Percentiles rank a stretch among this genome's conserved stretches.
These are phyloP conservation scores for Neckera pumila DNA, from an alignment of 225 moss, liverwort and hornwort species.

Conservation along the genomic window DNA sequence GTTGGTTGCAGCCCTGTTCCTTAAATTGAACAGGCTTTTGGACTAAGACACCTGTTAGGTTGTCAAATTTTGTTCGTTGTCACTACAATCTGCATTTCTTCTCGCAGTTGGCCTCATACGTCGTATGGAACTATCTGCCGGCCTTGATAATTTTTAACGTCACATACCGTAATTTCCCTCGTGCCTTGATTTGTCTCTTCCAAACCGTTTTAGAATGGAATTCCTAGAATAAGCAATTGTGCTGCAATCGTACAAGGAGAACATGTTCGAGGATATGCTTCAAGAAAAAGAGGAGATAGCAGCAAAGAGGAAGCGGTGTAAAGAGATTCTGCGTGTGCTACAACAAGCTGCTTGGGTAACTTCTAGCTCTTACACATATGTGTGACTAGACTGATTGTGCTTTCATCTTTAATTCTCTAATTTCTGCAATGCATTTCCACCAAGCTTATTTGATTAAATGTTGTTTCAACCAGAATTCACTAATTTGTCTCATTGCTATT, in stretches of 20 bases:
- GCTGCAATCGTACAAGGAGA: conserved; percentile 38
- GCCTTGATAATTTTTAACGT: background rate
- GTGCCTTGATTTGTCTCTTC: background rate
- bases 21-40: background rate
- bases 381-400: background rate
- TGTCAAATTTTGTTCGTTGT: background rate
- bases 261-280: conserved; percentile 94
- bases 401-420: background rate
- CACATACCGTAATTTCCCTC: background rate
- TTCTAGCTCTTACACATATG: background rate
- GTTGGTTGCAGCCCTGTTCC: background rate
- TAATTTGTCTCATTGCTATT: background rate
- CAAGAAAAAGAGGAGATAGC: conserved; percentile 98
- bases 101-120: background rate
- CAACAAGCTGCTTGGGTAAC: conserved; percentile 95
- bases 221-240: background rate
- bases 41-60: background rate
- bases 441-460: background rate
- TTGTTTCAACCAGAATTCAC: background rate
- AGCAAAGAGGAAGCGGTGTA: conserved; percentile 82
- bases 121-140: background rate
- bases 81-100: background rate
- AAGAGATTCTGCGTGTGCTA: conserved; percentile 84
- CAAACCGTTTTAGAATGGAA: background rate
- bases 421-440: background rate